Base-by-base conservation (phyloP, 2,329 filamentous ascomycete genomes). In the Arthrobotrys entomopaga region DNA sequence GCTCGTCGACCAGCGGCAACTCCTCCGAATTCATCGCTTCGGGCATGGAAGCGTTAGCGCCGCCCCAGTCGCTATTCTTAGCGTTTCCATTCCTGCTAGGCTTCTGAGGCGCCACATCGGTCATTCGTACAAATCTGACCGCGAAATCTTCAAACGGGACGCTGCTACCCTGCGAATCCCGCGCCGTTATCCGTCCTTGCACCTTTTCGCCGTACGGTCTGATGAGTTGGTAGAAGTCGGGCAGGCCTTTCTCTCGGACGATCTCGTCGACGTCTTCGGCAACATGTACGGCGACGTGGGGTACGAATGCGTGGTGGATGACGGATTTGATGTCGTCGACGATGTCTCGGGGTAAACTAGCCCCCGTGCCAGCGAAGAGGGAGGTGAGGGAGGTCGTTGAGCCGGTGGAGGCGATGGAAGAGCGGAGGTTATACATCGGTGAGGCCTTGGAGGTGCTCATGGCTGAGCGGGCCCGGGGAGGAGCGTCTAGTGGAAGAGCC, bases 171-270 rank as follows among this genome's bases (percentile, higher is more conserved):
- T 91, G 89, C 80, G 93, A 97, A 82, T 99, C 95, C 78, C 95
- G 86, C 65, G 98, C 90, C 2, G 91, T 91, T 59, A 99, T 90
- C 79, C 95, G 96, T 29, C 95, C 95, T 57, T 90, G 87, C 0
- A 98, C 86, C 15, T 86, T 87, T 82, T 99, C 95, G 29, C 95
- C 95, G 83, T 96, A 99, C 0, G 95, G 94, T 58, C 94, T 86
- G 65, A 99, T 83, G 22, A 99, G 83, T 81, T 96, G 91, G 84
- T 93, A 89, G 56, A 99, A 85, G 50, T 88, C 86, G 43, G 87
- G 84, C 77, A 98, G 91, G 0, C 96, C 96, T 82, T 99, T 99
- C 76, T 90, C 89, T 71, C 85, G 86, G 64, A 93, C 86, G 70
- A 99, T 82, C 67, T 89, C 86, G 79, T 97, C 91, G 0, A 92